These are phyloP conservation scores for Ceratocystis destructans DNA, from an alignment of 2,329 filamentous ascomycete genomes.

Conservation along the genomic window DNA sequence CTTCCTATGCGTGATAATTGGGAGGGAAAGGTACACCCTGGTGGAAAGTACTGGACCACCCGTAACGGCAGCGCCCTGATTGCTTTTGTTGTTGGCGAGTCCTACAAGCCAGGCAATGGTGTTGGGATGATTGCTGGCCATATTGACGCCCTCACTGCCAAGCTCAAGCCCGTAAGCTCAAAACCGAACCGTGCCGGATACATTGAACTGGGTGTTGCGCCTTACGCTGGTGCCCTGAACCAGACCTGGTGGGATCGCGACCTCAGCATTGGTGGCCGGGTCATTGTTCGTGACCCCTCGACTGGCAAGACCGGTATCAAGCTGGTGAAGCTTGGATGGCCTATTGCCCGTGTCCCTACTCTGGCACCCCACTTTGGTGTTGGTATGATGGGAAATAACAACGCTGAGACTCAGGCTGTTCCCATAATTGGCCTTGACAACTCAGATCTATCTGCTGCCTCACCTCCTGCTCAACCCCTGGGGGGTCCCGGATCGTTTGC, in stretches of 20 bases:
- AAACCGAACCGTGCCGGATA: conserved; percentile 78
- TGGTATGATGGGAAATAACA: conserved; percentile 52
- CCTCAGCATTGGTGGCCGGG: conserved; percentile 75
- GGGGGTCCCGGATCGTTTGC: conserved; percentile 59
- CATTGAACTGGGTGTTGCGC: conserved; percentile 77
- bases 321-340: conserved; percentile 87
- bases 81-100: conserved; percentile 67
- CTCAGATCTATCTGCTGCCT: conserved; percentile 36
- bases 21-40: conserved; percentile 54
- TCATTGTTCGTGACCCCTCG: conserved; percentile 60
- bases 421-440: conserved; percentile 85
- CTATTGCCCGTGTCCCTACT: conserved; percentile 82
- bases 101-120: conserved; percentile 74
- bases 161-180: conserved; percentile 78
- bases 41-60: conserved; percentile 78
- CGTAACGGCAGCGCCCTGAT: conserved; percentile 78
- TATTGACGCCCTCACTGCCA: conserved; percentile 81
- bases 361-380: conserved; percentile 88
- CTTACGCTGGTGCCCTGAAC: conserved; percentile 78
- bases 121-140: conserved; percentile 82
- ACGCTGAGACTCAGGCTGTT: conserved; percentile 84
- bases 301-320: conserved; percentile 65
- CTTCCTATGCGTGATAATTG: conserved; percentile 70
- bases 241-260: conserved; percentile 96
- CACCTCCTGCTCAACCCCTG: conserved; percentile 28